Conservation (phyloP, 2,329 filamentous ascomycete genomes). For the Cladosporium sp. region DNA sequence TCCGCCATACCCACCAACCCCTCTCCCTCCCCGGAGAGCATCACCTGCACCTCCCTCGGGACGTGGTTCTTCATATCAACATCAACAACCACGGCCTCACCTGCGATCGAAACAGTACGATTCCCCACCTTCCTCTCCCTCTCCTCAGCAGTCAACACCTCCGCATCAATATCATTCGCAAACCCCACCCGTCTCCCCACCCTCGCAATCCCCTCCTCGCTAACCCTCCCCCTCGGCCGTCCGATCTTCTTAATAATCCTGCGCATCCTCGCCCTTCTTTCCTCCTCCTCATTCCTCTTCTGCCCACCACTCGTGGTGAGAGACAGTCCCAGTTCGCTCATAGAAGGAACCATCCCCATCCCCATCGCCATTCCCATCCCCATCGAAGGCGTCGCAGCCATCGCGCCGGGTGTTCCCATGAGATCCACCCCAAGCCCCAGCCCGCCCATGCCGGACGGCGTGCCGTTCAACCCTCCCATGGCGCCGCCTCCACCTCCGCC, state of each 20-base stretch:
- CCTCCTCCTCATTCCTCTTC: conserved; percentile 49
- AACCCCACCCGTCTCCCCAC: conserved; percentile 63
- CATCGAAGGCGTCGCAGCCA: conserved; percentile 30
- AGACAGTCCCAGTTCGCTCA: conserved; percentile 42
- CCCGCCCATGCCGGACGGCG: conserved; percentile 21
- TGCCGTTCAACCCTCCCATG: conserved; percentile 26
- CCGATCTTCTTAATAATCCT: conserved; percentile 63
- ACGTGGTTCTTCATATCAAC: conserved; percentile 27
- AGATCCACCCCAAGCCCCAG: conserved; percentile 27
- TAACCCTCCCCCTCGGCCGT: conserved; percentile 65
- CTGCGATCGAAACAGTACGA: conserved; percentile 34
- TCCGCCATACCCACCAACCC: conserved; percentile 58
- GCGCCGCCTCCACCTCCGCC: too few relatives aligned
- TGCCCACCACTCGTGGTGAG: conserved; percentile 28
- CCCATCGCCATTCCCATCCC: conserved; percentile 19
- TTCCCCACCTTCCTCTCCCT: conserved; percentile 26
- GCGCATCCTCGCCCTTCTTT: conserved; percentile 50
- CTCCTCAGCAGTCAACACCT: conserved; percentile 15
- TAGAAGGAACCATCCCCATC: conserved; percentile 39
- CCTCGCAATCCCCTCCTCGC: conserved; percentile 69
- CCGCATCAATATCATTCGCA: conserved; percentile 41
- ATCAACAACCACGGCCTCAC: conserved; percentile 33
- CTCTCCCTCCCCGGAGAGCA: conserved; percentile 51
- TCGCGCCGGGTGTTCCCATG: conserved; percentile 38
- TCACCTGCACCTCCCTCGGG: conserved; percentile 49